Base-by-base conservation (phyloP, 208 protist species). In the Angomonas desouzai region DNA sequence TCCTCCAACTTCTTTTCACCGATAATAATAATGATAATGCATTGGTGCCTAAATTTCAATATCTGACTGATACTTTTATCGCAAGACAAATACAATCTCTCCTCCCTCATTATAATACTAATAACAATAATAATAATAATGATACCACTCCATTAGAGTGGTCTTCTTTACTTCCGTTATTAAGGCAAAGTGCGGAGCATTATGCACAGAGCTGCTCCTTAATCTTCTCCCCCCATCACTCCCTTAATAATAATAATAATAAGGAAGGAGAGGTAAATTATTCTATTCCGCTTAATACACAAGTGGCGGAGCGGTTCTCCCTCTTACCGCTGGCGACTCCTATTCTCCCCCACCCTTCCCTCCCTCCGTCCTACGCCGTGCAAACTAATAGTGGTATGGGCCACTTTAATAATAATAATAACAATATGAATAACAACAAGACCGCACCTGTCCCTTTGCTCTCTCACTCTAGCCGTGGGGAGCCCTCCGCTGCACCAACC, bases 351-450 rank as follows among this genome's bases (percentile, higher is more conserved):
- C n/a, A n/a, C n/a, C n/a, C n/a, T n/a, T n/a, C n/a, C n/a, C n/a
- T n/a, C n/a, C n/a, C n/a, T n/a, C 20, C 36, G 13, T 18, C 36
- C 36, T 13, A 40, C 36, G 36, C 13, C 9, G 36, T 40, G 9
- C 9, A 13, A 40, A 18, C 36, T 13, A 13, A 13, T 13, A 13
- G 36, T 40, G 36, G 36, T 40, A 40, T 40, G 6, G 9, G 36
- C 36, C 36, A 40, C 36, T 40, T 13, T 40, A 22, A 57, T 57
- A 57, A 6, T 57, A 57, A 57, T 57, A 57, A 57, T 57, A 57
- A 57, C 30, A 53, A 20, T 29, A 53, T 3, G 6, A 57, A 32
- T 57, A 36, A 28, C 30, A 22, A 13, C n/a, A n/a, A n/a, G n/a
- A n/a, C n/a, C n/a, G n/a, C n/a, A n/a, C n/a, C n/a, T n/a, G n/a